Base-by-base conservation (phyloP, 2,329 filamentous ascomycete genomes). In the Macrophomina phaseolina region DNA sequence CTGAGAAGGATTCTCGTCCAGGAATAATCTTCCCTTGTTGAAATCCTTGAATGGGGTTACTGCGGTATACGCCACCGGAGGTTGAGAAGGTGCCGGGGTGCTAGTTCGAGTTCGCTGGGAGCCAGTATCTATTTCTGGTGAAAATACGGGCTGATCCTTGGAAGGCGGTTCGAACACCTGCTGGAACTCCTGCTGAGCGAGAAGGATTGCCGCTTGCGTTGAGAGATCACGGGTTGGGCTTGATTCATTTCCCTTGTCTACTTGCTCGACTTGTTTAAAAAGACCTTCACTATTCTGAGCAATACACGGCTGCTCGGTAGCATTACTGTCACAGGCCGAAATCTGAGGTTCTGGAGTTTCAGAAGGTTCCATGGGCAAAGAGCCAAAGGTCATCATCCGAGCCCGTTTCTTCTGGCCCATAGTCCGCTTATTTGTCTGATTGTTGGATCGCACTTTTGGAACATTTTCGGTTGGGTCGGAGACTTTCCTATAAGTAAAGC, bases 181-280 rank as follows among this genome's bases (percentile, higher is more conserved):
- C 64, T 75, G 77, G 49, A 77, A 77, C 30, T 74, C 74, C 45
- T 72, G 69, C 45, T 75, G 75, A 52, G 76, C 75, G 46, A 75
- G 65, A 65, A 75, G 61, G 69, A 80, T 72, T 36, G 78, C 73
- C 28, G 75, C 74, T 68, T 79, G 78, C 2, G 76, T 79, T 9
- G 75, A 79, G 52, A 73, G 72, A 40, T 74, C 70, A 3, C 67
- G 70, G 6, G 18, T 12, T 11, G 14, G 42, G 40, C 52, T 65
- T 4, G 18, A 16, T n/a, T 36, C 18, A 4, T 28, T 16, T 5
- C n/a, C 28, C 6, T 38, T 49, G n/a, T 34, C 9, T 16, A 6
- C 14, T 16, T 51, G 42, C 4, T 18, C 34, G 2, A 16, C 58
- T 12, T 6, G 11, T 9, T 7, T 28, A 34, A 16, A 18, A 2